phyloP scores from a whole-genome alignment of 768 basidiomycete species.

The Pulveroboletus sp. region DNA sequence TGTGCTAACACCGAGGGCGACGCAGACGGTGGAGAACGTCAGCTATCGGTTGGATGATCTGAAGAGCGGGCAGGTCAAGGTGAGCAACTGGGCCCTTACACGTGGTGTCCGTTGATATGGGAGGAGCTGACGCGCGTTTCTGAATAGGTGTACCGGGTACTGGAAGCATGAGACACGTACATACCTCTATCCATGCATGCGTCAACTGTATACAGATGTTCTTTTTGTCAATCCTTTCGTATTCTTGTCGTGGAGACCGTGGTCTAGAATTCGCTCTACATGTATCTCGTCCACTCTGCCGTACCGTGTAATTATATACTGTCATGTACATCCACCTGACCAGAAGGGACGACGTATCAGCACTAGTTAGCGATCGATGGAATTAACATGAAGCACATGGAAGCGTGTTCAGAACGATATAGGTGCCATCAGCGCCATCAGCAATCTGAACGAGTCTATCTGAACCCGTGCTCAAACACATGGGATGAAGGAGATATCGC shows the following conservation, averaged over 20 bases:
- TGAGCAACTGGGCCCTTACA: slow-evolving; percentile 21
- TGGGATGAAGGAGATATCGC: too few relatives aligned
- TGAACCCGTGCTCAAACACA: too few relatives aligned
- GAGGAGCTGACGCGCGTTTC: slow-evolving; percentile 9
- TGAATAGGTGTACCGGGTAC: slow-evolving; percentile 36
- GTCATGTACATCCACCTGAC: not conserved
- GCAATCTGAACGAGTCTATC: too few relatives aligned
- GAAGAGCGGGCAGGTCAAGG: slow-evolving; percentile 80
- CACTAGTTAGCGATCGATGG: too few relatives aligned
- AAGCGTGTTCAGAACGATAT: too few relatives aligned
- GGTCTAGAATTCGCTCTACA: not conserved
- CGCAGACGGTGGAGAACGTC: slow-evolving; percentile 63
- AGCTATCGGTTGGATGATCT: slow-evolving; percentile 88
- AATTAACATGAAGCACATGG: not conserved
- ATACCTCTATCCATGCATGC: not conserved
- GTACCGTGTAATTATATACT: not conserved
- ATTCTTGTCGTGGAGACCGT: not conserved
- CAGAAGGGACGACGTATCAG: too few relatives aligned
- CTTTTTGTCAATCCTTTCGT: not conserved
- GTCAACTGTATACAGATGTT: not conserved
- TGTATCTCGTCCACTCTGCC: not conserved
- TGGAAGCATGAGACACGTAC: slow-evolving; percentile 31
- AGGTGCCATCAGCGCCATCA: too few relatives aligned
- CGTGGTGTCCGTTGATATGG: not conserved
- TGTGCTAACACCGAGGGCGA: slow-evolving; percentile 33